These are phyloP conservation scores for Stygiomarasmius scandens DNA, from an alignment of 1,284 basidiomycete genomes.

Conservation along the genomic window DNA sequence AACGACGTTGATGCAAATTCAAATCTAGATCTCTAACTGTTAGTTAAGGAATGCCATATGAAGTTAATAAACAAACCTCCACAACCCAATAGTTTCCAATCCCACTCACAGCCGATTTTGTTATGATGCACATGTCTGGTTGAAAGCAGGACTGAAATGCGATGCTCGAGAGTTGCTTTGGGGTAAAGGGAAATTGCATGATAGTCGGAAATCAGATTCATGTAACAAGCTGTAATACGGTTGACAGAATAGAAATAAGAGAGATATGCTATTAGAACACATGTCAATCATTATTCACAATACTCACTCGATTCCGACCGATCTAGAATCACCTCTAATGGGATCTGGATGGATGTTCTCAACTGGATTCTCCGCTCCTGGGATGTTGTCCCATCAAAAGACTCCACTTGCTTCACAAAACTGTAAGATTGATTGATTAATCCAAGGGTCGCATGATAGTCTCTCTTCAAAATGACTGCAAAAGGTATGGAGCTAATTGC, in stretches of 20 bases:
- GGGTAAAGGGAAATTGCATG: conserved; percentile 7
- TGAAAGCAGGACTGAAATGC: background rate
- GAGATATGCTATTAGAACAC: background rate
- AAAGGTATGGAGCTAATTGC: background rate
- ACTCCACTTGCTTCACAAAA: background rate
- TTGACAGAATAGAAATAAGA: background rate
- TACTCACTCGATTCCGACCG: conserved; percentile 6
- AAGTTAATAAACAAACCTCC: background rate
- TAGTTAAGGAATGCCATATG: background rate
- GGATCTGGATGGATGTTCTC: background rate
- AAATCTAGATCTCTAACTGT: background rate
- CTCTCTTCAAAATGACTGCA: background rate
- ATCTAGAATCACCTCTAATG: background rate
- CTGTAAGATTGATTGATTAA: background rate
- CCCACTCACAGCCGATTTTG: background rate
- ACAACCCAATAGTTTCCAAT: background rate
- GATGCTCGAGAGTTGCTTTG: conserved; percentile 1
- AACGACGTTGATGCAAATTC: background rate
- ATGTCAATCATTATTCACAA: too few species aligned
- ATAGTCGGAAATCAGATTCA: conserved; percentile 5
- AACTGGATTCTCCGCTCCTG: background rate
- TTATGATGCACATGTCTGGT: background rate
- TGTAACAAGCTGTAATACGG: background rate
- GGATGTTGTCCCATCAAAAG: background rate
- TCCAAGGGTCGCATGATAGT: background rate